These are phyloP conservation scores for Chalaropsis thielavioides DNA, from an alignment of 2,329 filamentous ascomycete genomes.

Conservation along the genomic window DNA sequence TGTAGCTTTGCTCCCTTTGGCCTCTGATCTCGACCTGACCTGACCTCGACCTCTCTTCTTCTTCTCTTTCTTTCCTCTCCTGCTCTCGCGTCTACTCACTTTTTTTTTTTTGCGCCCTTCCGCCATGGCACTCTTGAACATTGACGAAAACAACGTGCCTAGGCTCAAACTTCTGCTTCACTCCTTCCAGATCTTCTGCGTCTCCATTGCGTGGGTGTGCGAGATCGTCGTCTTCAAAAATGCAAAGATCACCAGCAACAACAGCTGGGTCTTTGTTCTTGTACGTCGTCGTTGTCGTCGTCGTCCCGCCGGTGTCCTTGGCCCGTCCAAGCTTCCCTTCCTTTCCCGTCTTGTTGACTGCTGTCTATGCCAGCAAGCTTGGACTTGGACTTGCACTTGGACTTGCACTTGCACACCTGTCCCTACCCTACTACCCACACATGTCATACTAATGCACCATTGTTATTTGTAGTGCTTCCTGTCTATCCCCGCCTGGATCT, in stretches of 20 bases:
- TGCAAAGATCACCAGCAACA: slow-evolving; percentile 39
- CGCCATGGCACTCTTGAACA: slow-evolving; percentile 5
- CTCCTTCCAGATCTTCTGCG: slow-evolving; percentile 38
- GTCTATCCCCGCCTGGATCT: slow-evolving; percentile 48
- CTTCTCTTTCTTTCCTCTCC: too few relatives aligned
- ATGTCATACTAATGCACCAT: too few relatives aligned
- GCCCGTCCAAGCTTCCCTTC: neutral
- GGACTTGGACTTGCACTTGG: neutral
- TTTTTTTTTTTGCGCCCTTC: too few relatives aligned
- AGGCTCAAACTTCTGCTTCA: slow-evolving; percentile 44
- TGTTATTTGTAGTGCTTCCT: slow-evolving; percentile 44
- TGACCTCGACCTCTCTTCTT: too few relatives aligned
- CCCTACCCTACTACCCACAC: neutral
- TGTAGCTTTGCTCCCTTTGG: neutral
- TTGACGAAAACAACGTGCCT: slow-evolving; percentile 27
- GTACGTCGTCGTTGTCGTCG: slow-evolving; percentile 29
- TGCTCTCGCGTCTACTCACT: too few relatives aligned
- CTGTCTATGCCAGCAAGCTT: neutral
- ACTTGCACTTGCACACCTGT: neutral
- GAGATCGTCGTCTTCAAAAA: slow-evolving; percentile 45
- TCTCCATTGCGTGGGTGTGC: slow-evolving; percentile 42
- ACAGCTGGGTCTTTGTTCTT: slow-evolving; percentile 50
- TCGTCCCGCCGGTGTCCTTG: neutral
- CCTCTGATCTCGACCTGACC: neutral
- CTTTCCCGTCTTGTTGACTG: neutral